Conservation (phyloP, 352 stramenopile genomes). For the Phytophthora macrochlamydospora region DNA sequence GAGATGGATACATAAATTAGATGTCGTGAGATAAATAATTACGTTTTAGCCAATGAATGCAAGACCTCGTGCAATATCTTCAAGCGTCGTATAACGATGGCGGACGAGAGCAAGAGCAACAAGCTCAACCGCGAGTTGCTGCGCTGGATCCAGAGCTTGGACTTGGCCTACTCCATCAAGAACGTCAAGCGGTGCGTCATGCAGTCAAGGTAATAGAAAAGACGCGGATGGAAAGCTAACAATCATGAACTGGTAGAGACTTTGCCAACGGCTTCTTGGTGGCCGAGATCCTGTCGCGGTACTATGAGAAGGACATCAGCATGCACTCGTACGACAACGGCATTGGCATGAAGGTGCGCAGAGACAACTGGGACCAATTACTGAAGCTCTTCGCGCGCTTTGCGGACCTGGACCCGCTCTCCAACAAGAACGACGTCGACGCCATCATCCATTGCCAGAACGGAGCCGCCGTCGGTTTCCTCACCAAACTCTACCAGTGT, state of each 20-base stretch:
- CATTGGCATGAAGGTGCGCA: constrained; percentile 89
- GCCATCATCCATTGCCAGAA: constrained; percentile 92
- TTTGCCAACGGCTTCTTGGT: constrained; percentile 92
- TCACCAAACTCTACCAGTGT: constrained; percentile 91
- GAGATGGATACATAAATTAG: too few relatives aligned
- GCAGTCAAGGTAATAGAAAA: too few relatives aligned
- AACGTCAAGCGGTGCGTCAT: constrained; percentile 89
- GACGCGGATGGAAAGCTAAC: not conserved
- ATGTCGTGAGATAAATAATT: too few relatives aligned
- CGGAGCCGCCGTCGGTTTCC: constrained; percentile 79
- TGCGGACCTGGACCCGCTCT: constrained; percentile 66
- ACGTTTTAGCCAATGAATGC: too few relatives aligned
- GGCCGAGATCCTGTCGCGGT: constrained; percentile 91
- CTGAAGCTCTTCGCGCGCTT: constrained; percentile 81
- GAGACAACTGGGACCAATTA: constrained; percentile 93
- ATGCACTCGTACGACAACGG: constrained; percentile 95
- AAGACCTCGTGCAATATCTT: not conserved
- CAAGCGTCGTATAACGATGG: constrained; percentile 22
- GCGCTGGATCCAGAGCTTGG: constrained; percentile 93
- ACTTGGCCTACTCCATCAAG: constrained; percentile 93
- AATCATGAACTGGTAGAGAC: constrained; percentile 42
- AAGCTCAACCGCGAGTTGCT: constrained; percentile 91
- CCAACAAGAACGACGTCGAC: constrained; percentile 64
- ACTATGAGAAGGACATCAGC: constrained; percentile 93
- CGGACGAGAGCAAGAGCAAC: constrained; percentile 42